phyloP scores from a whole-genome alignment of 1,284 basidiomycete species.

The Tremellales sp. region DNA sequence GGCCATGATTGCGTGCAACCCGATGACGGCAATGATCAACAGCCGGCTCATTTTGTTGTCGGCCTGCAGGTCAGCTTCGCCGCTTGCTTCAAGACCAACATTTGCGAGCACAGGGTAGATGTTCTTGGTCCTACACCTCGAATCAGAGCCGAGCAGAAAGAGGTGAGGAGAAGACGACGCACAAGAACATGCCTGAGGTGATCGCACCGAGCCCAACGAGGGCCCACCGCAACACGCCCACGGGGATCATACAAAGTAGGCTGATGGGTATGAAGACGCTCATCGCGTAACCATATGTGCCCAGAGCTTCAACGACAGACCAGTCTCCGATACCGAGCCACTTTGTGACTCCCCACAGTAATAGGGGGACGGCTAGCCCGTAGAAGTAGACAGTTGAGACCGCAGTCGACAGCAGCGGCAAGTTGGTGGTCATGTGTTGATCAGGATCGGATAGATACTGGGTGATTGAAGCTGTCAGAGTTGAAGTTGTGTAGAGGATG shows the following conservation, averaged over 20 bases:
- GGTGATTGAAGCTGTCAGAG: constrained; percentile 75
- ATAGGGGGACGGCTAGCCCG: constrained; percentile 69
- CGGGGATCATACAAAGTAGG: constrained; percentile 70
- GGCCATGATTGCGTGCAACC: constrained; percentile 68
- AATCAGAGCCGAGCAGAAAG: background rate
- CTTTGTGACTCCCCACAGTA: constrained; percentile 63
- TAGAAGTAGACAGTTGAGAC: constrained; percentile 80
- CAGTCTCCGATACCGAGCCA: constrained; percentile 82
- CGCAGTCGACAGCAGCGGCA: constrained; percentile 74
- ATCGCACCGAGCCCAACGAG: constrained; percentile 67
- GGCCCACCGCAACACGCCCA: constrained; percentile 72
- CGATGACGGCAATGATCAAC: constrained; percentile 66
- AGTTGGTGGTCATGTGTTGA: constrained; percentile 52
- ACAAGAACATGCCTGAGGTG: constrained; percentile 77
- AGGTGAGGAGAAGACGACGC: constrained; percentile 28
- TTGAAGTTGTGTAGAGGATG: constrained; percentile 83
- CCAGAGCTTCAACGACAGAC: constrained; percentile 65
- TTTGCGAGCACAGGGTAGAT: constrained; percentile 81
- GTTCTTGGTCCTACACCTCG: constrained; percentile 56
- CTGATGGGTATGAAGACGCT: constrained; percentile 58
- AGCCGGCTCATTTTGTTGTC: constrained; percentile 78
- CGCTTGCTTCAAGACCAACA: constrained; percentile 57
- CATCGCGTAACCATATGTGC: constrained; percentile 54
- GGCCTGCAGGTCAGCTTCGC: constrained; percentile 51
- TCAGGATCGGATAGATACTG: constrained; percentile 58